Conservation (phyloP, 257 asterid species). For the Plantago elongata region DNA sequence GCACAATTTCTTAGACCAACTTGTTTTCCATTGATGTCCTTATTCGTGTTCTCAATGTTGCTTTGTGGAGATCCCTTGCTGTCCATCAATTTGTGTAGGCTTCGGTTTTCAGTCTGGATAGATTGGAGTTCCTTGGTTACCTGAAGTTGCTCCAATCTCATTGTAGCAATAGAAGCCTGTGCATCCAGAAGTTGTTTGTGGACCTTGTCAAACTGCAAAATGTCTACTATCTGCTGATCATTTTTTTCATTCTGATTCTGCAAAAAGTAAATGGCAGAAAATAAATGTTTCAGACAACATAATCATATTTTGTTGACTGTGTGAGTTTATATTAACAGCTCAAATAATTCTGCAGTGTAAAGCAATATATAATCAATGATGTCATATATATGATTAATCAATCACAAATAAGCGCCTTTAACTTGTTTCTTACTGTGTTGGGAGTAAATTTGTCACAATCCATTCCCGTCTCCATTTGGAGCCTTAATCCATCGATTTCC, state of each 20-base stretch:
- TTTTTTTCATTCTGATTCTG: conserved; percentile 34
- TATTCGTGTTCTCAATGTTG: conserved; percentile 14
- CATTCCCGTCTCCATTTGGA: conserved; percentile 31
- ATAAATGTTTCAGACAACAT: conserved; percentile 6
- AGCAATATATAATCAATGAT: conserved; percentile 6
- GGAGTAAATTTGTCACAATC: conserved; percentile 33
- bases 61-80: conserved; percentile 22
- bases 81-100: conserved; percentile 31
- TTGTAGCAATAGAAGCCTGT: conserved; percentile 37
- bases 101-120: conserved; percentile 37
- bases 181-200: conserved; percentile 50
- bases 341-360: neutral
- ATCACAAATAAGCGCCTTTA: conserved; percentile 7
- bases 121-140: conserved; percentile 44
- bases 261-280: conserved; percentile 19
- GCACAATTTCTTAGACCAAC: conserved; percentile 21
- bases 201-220: conserved; percentile 30
- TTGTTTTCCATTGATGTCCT: conserved; percentile 9
- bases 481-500: conserved; percentile 45
- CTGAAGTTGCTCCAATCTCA: conserved; percentile 47
- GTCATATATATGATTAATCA: neutral
- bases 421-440: conserved; percentile 36
- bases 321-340: neutral
- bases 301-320: conserved; percentile 7
- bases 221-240: conserved; percentile 21